Evolutionary conservation across 768 basidiomycete genomes (phyloP).

Genomic region (Kwoniella sp.): DNA sequence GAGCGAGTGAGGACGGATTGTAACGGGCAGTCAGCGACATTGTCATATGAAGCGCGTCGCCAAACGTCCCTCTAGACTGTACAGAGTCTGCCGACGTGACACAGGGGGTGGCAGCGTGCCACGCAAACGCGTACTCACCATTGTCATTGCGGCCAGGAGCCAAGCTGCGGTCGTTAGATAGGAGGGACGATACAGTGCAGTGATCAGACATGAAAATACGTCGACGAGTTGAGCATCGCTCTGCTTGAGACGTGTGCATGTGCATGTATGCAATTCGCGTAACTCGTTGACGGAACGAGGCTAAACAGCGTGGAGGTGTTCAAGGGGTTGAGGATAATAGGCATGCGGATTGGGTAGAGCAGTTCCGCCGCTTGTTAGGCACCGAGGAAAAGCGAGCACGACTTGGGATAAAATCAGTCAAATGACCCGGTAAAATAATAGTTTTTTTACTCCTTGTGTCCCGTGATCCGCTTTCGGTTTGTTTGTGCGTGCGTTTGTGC

Average conservation of each 20-base stretch:
- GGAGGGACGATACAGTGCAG: too few relatives aligned
- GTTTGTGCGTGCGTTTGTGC: too few relatives aligned
- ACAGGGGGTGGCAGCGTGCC: neutral
- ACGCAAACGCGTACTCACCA: too few relatives aligned
- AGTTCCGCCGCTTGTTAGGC: neutral
- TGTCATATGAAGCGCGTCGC: too few relatives aligned
- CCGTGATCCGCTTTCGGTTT: neutral
- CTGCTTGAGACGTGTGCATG: too few relatives aligned
- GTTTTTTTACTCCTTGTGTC: neutral
- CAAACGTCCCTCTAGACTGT: neutral
- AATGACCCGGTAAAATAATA: neutral
- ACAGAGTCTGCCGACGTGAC: neutral
- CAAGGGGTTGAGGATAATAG: neutral
- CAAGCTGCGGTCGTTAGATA: too few relatives aligned
- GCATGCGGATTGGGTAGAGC: neutral
- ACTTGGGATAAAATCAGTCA: neutral
- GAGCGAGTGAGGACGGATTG: neutral
- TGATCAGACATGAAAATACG: too few relatives aligned
- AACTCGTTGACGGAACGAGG: too few relatives aligned
- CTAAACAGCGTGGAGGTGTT: neutral
- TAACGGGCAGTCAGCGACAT: too few relatives aligned
- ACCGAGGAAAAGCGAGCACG: neutral
- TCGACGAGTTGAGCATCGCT: too few relatives aligned
- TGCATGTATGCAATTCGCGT: too few relatives aligned
- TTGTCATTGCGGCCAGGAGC: constrained; percentile 4